These are phyloP conservation scores for Trichoderma atrobrunneum DNA, from an alignment of 2,329 filamentous ascomycete genomes.

Conservation along the genomic window DNA sequence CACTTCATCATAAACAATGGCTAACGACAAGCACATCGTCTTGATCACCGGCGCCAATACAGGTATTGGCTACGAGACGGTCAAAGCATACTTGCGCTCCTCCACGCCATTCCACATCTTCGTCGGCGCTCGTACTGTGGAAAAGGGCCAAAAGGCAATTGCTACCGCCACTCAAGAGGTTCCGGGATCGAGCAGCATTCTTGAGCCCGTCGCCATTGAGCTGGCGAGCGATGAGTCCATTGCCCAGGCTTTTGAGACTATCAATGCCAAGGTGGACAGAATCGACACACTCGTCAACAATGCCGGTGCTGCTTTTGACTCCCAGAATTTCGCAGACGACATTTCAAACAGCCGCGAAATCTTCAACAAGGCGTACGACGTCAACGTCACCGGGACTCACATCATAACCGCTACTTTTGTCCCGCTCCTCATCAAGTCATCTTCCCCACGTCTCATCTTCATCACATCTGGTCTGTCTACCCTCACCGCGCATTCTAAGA, in stretches of 20 bases:
- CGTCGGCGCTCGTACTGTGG: slow-evolving; percentile 50
- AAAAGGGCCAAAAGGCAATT: slow-evolving; percentile 51
- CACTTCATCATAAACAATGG: slow-evolving; percentile 20
- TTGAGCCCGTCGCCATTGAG: slow-evolving; percentile 52
- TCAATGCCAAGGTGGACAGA: slow-evolving; percentile 42
- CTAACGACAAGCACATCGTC: slow-evolving; percentile 38
- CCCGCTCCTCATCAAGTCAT: slow-evolving; percentile 43
- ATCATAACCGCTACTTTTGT: slow-evolving; percentile 39
- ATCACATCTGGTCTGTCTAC: slow-evolving; percentile 44
- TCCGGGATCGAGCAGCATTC: slow-evolving; percentile 38
- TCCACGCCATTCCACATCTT: slow-evolving; percentile 51
- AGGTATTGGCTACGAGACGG: slow-evolving; percentile 57
- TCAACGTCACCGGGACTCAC: slow-evolving; percentile 49
- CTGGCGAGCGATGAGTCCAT: slow-evolving; percentile 53
- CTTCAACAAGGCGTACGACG: slow-evolving; percentile 47
- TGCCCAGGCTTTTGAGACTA: slow-evolving; percentile 39
- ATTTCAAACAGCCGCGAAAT: slow-evolving; percentile 36
- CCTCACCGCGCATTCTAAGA: slow-evolving; percentile 33
- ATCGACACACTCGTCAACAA: slow-evolving; percentile 58
- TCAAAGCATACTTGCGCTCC: slow-evolving; percentile 52
- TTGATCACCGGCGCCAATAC: slow-evolving; percentile 61
- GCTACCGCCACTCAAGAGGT: slow-evolving; percentile 39
- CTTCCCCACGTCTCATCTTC: slow-evolving; percentile 48
- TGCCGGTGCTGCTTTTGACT: slow-evolving; percentile 48
- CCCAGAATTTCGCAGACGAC: slow-evolving; percentile 24